A percentile compares a stretch with the other conserved stretches of the same genome.
These are phyloP conservation scores for Chalciporus sphaerocephalus DNA, from an alignment of 768 basidiomycete genomes.

Conservation along the genomic window DNA sequence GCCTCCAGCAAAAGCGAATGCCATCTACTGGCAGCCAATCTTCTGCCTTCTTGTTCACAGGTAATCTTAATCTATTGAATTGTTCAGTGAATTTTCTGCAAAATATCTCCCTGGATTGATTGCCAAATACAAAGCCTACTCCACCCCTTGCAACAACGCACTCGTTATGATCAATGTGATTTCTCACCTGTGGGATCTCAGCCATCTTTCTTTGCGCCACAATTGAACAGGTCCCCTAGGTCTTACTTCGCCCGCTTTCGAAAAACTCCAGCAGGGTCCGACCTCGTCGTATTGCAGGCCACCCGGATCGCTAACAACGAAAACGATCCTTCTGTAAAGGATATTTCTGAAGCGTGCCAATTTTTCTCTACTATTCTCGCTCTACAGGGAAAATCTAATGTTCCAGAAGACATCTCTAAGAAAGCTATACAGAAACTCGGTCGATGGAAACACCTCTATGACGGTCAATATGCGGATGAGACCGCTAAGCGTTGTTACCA, in stretches of 20 bases:
- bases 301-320: constrained; percentile 29
- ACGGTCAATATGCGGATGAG: constrained; percentile 31
- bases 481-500: constrained; percentile 36
- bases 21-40: constrained; percentile 3
- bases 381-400: constrained; percentile 32
- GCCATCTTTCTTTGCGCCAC: not conserved
- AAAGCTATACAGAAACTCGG: constrained; percentile 33
- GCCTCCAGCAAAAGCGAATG: constrained; percentile 8
- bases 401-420: constrained; percentile 31
- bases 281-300: constrained; percentile 35
- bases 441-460: constrained; percentile 30
- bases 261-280: constrained; percentile 28
- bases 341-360: constrained; percentile 36
- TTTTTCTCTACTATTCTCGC: constrained; percentile 39
- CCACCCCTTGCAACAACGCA: constrained; percentile 21
- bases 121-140: constrained; percentile 26
- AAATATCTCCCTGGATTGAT: constrained; percentile 35
- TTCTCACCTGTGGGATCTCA: constrained; percentile 29
- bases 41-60: not conserved
- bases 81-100: constrained; percentile 32
- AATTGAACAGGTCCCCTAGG: constrained; percentile 17
- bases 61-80: constrained; percentile 18
- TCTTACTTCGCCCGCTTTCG: constrained; percentile 41
- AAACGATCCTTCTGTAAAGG: constrained; percentile 8
- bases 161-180: constrained; percentile 34